Evolutionary conservation across 176 grass and related monocot species (phyloP), one percentile per base, ranked within the genome.

Genomic region (Chrysopogon serrulatus): DNA sequence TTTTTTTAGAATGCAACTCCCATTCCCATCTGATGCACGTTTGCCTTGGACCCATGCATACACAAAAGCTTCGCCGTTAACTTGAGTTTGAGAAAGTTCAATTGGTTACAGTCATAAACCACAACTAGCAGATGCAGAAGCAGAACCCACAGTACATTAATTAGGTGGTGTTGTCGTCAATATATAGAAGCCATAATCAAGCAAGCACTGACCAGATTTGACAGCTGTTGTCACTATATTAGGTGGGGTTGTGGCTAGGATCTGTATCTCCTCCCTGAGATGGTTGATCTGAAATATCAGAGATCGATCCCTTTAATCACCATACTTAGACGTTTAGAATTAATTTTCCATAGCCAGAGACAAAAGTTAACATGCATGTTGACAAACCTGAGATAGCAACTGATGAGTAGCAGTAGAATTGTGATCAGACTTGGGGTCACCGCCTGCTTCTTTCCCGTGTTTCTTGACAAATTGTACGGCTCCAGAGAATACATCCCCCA

Each of bases 201-300:
- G 66, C 21, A 79, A 72, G 66, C 21, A 51, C 81, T 18, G 14
- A 84, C 87, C 81, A 79, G 81, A 84, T 39, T 6, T 79, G 35
- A 36, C 45, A 72, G 87, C 57, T 61, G 10, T 11, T 41, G 91
- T 85, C 28, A 93, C 76, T 73, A 93, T 69, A 10, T 84, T 92
- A 79, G 61, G 63, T 15, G 76, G 48, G 78, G 36, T 85, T 8
- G 45, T 27, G 74, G 33, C 14, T 37, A 94, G 63, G n/a, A 2
- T 48, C 10, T 74, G 8, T 11, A 94, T 10, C 26, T 94, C 83
- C 65, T 91, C 62, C 64, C 92, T 83, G 27, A 94, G 73, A 84
- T 5, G 4, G 74, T 69, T 65, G 65, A 94, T 65, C 92, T 93
- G 82, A 87, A 88, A 87, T 5, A 41, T 21, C 30, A 12, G 47